Conservation (phyloP, 2,329 filamentous ascomycete species). For the Cladosporium austrohemisphaericum region DNA sequence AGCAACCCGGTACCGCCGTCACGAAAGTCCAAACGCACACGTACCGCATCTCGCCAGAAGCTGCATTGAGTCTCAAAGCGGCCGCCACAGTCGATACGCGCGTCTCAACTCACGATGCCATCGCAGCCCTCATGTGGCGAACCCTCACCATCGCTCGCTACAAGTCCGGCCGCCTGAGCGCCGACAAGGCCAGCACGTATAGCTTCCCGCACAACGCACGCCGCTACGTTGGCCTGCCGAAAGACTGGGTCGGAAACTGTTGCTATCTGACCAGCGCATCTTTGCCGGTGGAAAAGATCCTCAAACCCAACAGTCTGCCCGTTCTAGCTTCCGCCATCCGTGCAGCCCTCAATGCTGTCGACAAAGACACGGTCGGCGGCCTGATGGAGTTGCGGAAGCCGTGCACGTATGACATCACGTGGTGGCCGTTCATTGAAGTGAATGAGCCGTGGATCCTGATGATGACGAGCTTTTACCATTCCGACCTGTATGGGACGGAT, state of each 20-base stretch:
- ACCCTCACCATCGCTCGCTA: conserved; percentile 18
- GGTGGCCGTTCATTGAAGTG: conserved; percentile 20
- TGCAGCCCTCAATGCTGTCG: conserved; percentile 16
- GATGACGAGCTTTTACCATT: conserved; percentile 22
- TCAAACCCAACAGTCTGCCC: conserved; percentile 17
- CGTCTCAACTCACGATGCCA: conserved; percentile 23
- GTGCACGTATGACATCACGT: conserved; percentile 18
- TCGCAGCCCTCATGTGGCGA: conserved; percentile 21
- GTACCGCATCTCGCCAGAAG: background rate
- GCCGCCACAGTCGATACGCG: conserved; percentile 14
- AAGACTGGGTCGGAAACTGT: conserved; percentile 22
- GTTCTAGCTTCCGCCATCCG: conserved; percentile 20
- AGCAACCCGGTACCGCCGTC: background rate
- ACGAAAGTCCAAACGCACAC: background rate
- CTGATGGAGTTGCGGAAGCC: conserved; percentile 16
- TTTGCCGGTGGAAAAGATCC: conserved; percentile 17
- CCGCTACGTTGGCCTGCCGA: conserved; percentile 18
- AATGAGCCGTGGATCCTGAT: conserved; percentile 17
- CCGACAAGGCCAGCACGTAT: conserved; percentile 18
- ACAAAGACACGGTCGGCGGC: conserved; percentile 17
- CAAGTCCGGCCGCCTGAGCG: conserved; percentile 18
- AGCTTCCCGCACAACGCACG: conserved; percentile 22
- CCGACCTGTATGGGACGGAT: conserved; percentile 16
- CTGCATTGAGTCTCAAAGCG: conserved; percentile 16
- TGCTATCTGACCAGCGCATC: conserved; percentile 21